A percentile compares a stretch with the other conserved stretches of the same genome.
Conservation (phyloP, 202 grass and related monocot species). For the Carex sylvatica region DNA sequence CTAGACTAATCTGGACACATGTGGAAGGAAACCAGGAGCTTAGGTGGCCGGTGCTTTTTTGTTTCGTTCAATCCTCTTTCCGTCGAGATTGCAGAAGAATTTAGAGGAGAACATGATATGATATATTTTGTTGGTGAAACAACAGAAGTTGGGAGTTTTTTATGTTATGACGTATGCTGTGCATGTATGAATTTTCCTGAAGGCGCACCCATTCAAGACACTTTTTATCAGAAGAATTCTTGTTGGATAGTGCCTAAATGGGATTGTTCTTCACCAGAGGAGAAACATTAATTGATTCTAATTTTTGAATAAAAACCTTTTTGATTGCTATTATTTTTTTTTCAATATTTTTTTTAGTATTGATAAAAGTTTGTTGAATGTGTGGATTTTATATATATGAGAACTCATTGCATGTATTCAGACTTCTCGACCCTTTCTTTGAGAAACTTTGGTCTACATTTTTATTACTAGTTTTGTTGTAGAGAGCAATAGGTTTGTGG, state of each 20-base stretch:
- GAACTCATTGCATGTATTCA: too few species aligned
- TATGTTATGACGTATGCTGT: neutral
- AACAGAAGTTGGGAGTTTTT: neutral
- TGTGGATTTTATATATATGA: neutral
- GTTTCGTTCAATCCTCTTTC: neutral
- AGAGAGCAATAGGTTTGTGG: too few species aligned
- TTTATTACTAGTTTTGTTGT: too few species aligned
- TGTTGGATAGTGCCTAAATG: neutral
- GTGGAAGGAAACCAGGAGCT: neutral
- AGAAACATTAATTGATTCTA: neutral
- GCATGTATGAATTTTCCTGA: neutral
- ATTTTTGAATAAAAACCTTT: neutral
- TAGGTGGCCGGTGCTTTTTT: neutral
- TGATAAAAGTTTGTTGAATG: neutral
- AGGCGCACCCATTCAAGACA: neutral
- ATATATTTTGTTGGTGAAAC: neutral
- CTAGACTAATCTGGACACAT: neutral
- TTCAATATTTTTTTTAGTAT: neutral
- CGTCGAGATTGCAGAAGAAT: neutral
- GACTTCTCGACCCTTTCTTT: too few species aligned
- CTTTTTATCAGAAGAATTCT: neutral
- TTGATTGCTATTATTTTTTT: neutral
- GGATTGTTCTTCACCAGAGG: neutral
- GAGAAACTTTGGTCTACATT: too few species aligned
- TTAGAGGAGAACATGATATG: neutral